These are phyloP conservation scores for Medicago truncatula DNA, from an alignment of 306 rosid genomes.

Conservation along the genomic window DNA sequence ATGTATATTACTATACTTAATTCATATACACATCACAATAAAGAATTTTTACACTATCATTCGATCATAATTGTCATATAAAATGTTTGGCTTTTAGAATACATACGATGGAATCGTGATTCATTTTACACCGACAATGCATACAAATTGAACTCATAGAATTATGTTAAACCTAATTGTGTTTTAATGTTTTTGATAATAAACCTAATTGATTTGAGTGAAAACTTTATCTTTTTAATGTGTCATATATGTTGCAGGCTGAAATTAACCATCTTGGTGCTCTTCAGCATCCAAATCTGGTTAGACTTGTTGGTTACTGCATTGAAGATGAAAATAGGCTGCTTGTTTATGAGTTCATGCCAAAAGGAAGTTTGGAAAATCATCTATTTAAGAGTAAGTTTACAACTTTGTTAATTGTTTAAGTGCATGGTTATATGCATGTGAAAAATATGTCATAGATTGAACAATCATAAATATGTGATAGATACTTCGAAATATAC, in stretches of 20 bases:
- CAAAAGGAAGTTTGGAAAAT: conserved; percentile 74
- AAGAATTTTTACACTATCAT: too few species aligned
- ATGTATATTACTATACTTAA: neutral
- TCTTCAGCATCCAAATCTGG: conserved; percentile 61
- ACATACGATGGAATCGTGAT: too few species aligned
- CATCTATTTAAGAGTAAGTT: conserved; percentile 47
- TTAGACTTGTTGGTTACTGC: conserved; percentile 65
- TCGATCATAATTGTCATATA: too few species aligned
- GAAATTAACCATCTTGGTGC: conserved; percentile 67
- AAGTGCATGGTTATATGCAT: too few species aligned
- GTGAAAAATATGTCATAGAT: too few species aligned
- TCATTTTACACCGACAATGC: too few species aligned
- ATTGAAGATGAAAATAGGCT: conserved; percentile 64
- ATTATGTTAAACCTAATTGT: conserved; percentile 4
- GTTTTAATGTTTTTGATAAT: neutral
- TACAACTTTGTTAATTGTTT: too few species aligned
- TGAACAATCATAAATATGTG: too few species aligned
- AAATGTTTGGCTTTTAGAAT: too few species aligned
- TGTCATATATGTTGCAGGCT: conserved; percentile 53
- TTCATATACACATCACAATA: too few species aligned
- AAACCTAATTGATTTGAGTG: neutral
- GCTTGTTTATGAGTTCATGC: conserved; percentile 70
- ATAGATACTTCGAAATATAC: too few species aligned
- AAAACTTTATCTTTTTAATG: neutral
- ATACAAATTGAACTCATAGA: neutral